Percentiles rank a stretch among this genome's conserved stretches.
These are phyloP conservation scores for Blakeslea trispora DNA, from an alignment of 371 early-diverging fungal species.

Conservation along the genomic window DNA sequence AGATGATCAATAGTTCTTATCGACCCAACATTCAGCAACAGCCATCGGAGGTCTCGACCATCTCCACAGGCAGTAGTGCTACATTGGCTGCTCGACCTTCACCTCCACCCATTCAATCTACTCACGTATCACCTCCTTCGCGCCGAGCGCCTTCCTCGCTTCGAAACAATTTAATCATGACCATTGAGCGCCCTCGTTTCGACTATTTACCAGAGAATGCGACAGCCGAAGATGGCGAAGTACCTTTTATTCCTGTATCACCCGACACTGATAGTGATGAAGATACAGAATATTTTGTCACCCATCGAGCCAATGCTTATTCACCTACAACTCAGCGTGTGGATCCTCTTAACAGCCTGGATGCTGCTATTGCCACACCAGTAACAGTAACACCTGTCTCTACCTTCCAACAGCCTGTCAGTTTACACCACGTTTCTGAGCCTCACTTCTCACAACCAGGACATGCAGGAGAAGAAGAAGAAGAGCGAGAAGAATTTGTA, in stretches of 20 bases:
- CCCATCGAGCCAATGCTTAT: neutral
- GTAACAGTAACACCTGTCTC: neutral
- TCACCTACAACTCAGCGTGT: constrained; percentile 1
- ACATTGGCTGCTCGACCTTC: neutral
- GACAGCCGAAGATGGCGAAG: constrained; percentile 16
- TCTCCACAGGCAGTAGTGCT: constrained; percentile 8
- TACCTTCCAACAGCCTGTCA: neutral
- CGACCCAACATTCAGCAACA: constrained; percentile 18
- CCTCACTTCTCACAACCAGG: neutral
- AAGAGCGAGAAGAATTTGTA: neutral
- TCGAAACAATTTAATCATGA: constrained; percentile 23
- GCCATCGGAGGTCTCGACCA: constrained; percentile 5
- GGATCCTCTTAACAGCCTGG: neutral
- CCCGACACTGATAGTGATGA: constrained; percentile 34
- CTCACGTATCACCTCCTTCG: neutral
- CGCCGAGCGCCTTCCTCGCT: constrained; percentile 16
- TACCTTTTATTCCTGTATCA: constrained; percentile 34
- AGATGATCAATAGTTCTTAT: constrained; percentile 22
- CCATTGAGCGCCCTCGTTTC: constrained; percentile 29
- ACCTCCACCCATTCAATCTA: constrained; percentile 7
- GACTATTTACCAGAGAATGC: constrained; percentile 15
- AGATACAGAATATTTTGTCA: constrained; percentile 10
- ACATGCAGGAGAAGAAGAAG: constrained; percentile 1
- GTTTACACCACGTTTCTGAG: neutral
- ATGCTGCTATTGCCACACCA: neutral